Conservation (phyloP, 1,284 basidiomycete species). For the Trichosporon sp. region DNA sequence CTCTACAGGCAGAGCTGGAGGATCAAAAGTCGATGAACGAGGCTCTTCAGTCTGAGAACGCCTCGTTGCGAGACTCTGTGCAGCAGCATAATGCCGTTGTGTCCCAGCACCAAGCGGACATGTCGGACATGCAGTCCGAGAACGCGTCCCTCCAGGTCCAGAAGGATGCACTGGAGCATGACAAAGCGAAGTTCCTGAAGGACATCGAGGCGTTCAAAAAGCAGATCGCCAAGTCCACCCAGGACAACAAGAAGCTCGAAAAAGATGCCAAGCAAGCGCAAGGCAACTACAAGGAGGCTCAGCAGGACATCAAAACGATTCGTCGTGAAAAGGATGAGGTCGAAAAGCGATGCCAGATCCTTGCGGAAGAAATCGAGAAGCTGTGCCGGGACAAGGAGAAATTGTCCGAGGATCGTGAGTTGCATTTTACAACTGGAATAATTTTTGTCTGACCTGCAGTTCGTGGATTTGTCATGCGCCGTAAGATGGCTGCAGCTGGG, state of each 20-base stretch:
- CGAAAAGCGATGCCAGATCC: slow-evolving; percentile 14
- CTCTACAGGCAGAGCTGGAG: not conserved
- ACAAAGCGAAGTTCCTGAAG: slow-evolving; percentile 8
- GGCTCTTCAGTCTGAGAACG: not conserved
- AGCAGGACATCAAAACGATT: slow-evolving; percentile 5
- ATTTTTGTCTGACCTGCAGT: slow-evolving; percentile 18
- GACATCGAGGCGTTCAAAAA: slow-evolving; percentile 2
- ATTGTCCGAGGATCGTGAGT: slow-evolving; percentile 8
- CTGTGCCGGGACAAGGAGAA: slow-evolving; percentile 15
- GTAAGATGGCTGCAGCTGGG: slow-evolving; percentile 15
- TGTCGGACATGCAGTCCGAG: slow-evolving; percentile 15
- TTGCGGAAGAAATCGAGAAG: slow-evolving; percentile 11
- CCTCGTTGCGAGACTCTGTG: not conserved
- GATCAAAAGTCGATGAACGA: not conserved
- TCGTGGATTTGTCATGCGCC: slow-evolving; percentile 18
- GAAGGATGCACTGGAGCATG: slow-evolving; percentile 1
- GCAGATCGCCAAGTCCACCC: slow-evolving; percentile 2
- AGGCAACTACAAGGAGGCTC: slow-evolving; percentile 17
- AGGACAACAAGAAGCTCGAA: slow-evolving; percentile 18
- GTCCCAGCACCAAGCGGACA: slow-evolving; percentile 7
- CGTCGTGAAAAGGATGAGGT: slow-evolving; percentile 13
- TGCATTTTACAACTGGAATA: not conserved
- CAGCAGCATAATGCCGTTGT: slow-evolving; percentile 11
- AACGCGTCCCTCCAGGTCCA: slow-evolving; percentile 11
- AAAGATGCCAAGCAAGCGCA: slow-evolving; percentile 23